Percentiles rank a stretch among this genome's conserved stretches.
Evolutionary conservation across 2,329 filamentous ascomycete genomes (phyloP).

Genomic region (Ophiocordyceps robertsii): DNA sequence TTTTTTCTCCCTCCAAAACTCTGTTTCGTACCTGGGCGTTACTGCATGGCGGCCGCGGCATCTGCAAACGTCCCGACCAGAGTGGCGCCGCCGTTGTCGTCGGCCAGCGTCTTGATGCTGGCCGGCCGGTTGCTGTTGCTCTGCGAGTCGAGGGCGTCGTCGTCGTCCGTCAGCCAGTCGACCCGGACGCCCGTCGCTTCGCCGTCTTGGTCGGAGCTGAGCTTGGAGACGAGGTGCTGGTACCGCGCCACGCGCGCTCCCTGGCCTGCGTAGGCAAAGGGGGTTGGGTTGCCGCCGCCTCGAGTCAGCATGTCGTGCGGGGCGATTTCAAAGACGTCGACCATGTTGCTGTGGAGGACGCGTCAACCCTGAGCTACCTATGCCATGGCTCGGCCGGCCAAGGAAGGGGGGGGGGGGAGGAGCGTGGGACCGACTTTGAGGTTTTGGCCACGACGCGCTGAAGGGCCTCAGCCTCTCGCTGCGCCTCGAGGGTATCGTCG

Average conservation of each 20-base stretch:
- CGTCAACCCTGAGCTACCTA: neutral
- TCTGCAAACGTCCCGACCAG: conserved; percentile 49
- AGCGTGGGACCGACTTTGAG: conserved; percentile 37
- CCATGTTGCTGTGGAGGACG: conserved; percentile 39
- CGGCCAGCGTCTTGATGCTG: conserved; percentile 19
- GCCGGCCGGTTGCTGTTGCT: conserved; percentile 22
- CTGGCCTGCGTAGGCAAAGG: conserved; percentile 38
- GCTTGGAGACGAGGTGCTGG: conserved; percentile 47
- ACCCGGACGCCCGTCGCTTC: conserved; percentile 29
- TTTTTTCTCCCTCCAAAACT: neutral
- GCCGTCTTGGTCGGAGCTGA: conserved; percentile 31
- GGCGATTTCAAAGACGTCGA: conserved; percentile 54
- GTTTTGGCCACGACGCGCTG: conserved; percentile 51
- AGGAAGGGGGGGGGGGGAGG: neutral
- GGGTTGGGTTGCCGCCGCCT: conserved; percentile 17
- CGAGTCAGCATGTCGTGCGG: conserved; percentile 31
- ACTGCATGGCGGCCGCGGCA: conserved; percentile 38
- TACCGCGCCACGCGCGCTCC: conserved; percentile 44
- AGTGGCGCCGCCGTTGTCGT: conserved; percentile 19
- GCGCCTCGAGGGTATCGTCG: conserved; percentile 47
- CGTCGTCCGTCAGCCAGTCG: conserved; percentile 43
- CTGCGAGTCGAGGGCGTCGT: conserved; percentile 32
- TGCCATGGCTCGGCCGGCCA: no score
- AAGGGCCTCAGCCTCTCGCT: conserved; percentile 50
- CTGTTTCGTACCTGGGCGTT: neutral